Percentiles rank a stretch among this genome's conserved stretches.
These are phyloP conservation scores for Backusella psychrophila DNA, from an alignment of 192 early-diverging fungal species.

Conservation along the genomic window DNA sequence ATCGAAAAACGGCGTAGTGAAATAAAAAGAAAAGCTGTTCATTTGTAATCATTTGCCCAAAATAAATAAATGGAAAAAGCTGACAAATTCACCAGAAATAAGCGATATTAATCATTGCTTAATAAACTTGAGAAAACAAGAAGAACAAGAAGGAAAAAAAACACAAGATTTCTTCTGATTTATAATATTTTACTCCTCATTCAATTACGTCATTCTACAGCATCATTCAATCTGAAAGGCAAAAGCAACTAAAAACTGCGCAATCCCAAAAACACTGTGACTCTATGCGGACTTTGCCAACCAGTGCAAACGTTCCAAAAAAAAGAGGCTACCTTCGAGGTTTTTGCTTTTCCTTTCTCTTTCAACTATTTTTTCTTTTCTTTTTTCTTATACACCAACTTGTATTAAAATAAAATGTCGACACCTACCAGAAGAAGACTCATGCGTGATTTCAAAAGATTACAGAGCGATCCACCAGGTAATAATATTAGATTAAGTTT, in stretches of 20 bases:
- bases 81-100: too few species aligned
- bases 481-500: not conserved
- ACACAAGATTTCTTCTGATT: too few species aligned
- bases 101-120: too few species aligned
- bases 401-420: slow-evolving; percentile 62
- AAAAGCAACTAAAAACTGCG: not conserved
- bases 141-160: too few species aligned
- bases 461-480: slow-evolving; percentile 92
- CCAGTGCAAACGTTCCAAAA: not conserved
- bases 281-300: not conserved
- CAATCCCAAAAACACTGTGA: not conserved
- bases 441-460: slow-evolving; percentile 97
- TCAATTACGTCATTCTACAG: too few species aligned
- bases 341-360: not conserved
- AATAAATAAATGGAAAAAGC: too few species aligned
- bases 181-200: too few species aligned
- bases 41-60: too few species aligned
- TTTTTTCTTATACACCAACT: not conserved
- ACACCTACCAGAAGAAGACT: slow-evolving; percentile 90
- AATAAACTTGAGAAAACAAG: too few species aligned
- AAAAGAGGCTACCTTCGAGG: not conserved
- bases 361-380: not conserved
- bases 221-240: too few species aligned
- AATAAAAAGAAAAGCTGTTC: too few species aligned
- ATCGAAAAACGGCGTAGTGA: too few species aligned